These are phyloP conservation scores for Mycena pura DNA, from an alignment of 768 basidiomycete species.

Conservation along the genomic window DNA sequence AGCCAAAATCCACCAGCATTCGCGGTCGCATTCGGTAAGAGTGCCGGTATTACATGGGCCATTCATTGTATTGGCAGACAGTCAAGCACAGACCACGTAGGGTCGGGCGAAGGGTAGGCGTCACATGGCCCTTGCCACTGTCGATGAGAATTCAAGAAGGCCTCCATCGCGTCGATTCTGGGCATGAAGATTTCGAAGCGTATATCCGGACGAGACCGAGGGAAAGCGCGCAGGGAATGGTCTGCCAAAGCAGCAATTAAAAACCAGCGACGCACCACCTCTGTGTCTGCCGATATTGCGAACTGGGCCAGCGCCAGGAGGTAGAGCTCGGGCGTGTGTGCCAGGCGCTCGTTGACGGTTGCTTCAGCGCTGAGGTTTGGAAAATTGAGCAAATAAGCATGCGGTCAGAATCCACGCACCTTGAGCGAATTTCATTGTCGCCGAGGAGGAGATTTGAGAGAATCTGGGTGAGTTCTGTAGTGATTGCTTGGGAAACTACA, in stretches of 20 bases:
- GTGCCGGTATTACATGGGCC: too few species aligned
- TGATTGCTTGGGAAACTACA: slow-evolving; percentile 72
- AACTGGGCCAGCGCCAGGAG: slow-evolving; percentile 82
- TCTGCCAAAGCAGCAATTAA: background rate
- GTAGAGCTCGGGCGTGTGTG: slow-evolving; percentile 80
- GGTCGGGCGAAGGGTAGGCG: too few species aligned
- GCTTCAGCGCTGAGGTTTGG: slow-evolving; percentile 69
- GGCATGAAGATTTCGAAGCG: too few species aligned
- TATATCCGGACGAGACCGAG: background rate
- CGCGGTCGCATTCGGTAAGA: too few species aligned
- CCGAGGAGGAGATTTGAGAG: slow-evolving; percentile 85
- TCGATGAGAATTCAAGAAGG: too few species aligned
- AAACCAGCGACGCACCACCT: slow-evolving; percentile 62
- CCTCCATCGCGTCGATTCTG: too few species aligned
- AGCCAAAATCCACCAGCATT: too few species aligned
- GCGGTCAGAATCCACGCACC: slow-evolving; percentile 45
- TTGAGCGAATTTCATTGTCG: slow-evolving; percentile 82
- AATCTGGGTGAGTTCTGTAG: slow-evolving; percentile 80
- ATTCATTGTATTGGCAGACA: too few species aligned
- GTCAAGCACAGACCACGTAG: too few species aligned
- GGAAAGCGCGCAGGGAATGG: background rate
- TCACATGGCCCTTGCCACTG: too few species aligned
- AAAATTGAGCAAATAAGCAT: background rate
- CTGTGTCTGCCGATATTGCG: slow-evolving; percentile 76
- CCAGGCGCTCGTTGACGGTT: slow-evolving; percentile 80